Conservation (phyloP, 208 protist species). For the Trypanosoma melophagium region DNA sequence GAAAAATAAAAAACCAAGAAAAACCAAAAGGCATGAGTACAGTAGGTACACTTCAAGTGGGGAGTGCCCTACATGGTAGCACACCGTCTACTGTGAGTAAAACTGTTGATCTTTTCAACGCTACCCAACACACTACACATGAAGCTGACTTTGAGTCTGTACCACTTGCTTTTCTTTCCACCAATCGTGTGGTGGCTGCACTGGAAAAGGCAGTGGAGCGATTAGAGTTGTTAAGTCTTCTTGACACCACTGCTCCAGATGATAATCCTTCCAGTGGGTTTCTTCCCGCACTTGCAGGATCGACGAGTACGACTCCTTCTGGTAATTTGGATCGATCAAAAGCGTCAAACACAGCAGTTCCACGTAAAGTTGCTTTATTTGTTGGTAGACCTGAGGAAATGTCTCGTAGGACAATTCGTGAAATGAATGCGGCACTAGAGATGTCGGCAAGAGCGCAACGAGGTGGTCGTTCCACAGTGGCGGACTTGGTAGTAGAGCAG, state of each 20-base stretch:
- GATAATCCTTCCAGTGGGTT: constrained; percentile 12
- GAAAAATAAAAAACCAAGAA: too few species aligned
- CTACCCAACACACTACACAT: constrained; percentile 6
- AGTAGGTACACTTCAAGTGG: background rate
- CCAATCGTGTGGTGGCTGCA: constrained; percentile 77
- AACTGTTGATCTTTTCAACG: constrained; percentile 7
- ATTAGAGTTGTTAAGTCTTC: constrained; percentile 81
- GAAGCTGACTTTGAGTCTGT: constrained; percentile 24
- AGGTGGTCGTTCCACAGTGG: constrained; percentile 70
- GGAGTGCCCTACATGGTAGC: background rate
- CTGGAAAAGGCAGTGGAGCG: constrained; percentile 88
- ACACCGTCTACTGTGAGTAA: background rate
- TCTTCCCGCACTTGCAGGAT: background rate
- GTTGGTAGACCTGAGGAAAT: constrained; percentile 8
- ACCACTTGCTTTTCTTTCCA: constrained; percentile 50
- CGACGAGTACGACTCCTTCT: background rate
- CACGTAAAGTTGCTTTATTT: constrained; percentile 36
- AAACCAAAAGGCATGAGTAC: background rate
- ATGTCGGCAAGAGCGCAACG: constrained; percentile 28
- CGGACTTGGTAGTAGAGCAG: constrained; percentile 77
- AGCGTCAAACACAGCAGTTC: background rate
- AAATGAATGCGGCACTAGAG: constrained; percentile 42
- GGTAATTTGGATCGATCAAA: background rate
- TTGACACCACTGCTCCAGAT: constrained; percentile 51
- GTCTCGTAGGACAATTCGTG: constrained; percentile 25